phyloP scores from a whole-genome alignment of 192 early-diverging fungal species.

The Linnemannia exigua region DNA sequence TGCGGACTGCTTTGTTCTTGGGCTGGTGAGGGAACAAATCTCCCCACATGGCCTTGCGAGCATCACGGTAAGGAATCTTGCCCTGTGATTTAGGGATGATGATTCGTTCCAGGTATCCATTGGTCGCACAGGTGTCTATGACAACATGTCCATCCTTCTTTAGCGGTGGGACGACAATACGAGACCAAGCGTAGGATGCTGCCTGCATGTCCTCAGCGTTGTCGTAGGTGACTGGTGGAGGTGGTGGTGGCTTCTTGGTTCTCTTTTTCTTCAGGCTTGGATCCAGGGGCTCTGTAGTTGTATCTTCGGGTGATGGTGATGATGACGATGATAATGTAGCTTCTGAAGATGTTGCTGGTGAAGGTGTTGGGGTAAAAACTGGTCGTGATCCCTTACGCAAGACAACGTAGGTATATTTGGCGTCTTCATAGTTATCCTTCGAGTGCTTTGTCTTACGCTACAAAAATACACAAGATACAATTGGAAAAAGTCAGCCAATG shows the following conservation, averaged over 20 bases:
- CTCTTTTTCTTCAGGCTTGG: slow-evolving; percentile 20
- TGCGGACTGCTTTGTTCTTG: slow-evolving; percentile 63
- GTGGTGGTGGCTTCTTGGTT: slow-evolving; percentile 41
- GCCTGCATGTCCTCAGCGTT: slow-evolving; percentile 35
- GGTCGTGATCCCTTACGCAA: slow-evolving; percentile 77
- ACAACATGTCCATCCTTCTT: slow-evolving; percentile 85
- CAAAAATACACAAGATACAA: background rate
- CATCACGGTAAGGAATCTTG: slow-evolving; percentile 80
- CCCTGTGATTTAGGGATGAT: slow-evolving; percentile 78
- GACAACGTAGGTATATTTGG: slow-evolving; percentile 84
- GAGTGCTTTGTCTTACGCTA: slow-evolving; percentile 77
- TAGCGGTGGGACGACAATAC: slow-evolving; percentile 80
- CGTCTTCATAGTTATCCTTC: slow-evolving; percentile 77
- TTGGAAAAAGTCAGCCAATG: no score
- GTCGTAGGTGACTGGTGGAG: slow-evolving; percentile 46
- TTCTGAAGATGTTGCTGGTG: background rate
- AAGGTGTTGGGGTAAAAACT: slow-evolving; percentile 1
- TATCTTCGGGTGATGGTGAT: background rate
- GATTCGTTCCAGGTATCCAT: slow-evolving; percentile 73
- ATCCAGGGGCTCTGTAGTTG: background rate
- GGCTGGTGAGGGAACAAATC: slow-evolving; percentile 84
- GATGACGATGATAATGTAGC: background rate
- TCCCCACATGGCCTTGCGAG: slow-evolving; percentile 85
- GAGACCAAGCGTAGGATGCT: slow-evolving; percentile 74
- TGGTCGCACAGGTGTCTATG: slow-evolving; percentile 69